A percentile compares a stretch with the other conserved stretches of the same genome.
phyloP scores from a whole-genome alignment of 257 asterid species.

The Forsythia suspensa region DNA sequence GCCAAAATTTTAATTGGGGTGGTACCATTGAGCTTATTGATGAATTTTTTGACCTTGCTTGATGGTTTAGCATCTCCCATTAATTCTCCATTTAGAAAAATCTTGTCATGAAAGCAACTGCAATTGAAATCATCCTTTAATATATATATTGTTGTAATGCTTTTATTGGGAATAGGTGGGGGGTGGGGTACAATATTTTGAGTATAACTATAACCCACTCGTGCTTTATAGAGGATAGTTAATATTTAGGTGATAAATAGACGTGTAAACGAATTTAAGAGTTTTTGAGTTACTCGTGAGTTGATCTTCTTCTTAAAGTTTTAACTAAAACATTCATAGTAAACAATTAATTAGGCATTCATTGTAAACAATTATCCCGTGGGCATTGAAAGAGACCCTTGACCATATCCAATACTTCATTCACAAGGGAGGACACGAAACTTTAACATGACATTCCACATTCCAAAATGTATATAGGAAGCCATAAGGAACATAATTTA shows the following conservation, averaged over 20 bases:
- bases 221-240: background rate
- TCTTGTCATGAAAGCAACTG: conserved; percentile 5
- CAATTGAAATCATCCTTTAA: background rate
- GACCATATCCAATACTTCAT: too few relatives aligned
- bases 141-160: background rate
- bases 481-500: background rate
- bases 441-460: too few relatives aligned
- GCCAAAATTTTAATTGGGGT: background rate
- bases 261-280: too few relatives aligned
- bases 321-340: too few relatives aligned
- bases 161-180: background rate
- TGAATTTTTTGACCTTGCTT: background rate
- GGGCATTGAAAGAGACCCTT: background rate
- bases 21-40: background rate
- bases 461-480: background rate
- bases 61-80: conserved; percentile 1
- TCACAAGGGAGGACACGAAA: too few relatives aligned
- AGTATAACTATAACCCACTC: background rate
- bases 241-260: too few relatives aligned
- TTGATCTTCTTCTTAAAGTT: background rate
- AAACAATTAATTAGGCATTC: too few relatives aligned
- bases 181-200: background rate
- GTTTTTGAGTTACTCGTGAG: too few relatives aligned
- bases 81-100: background rate
- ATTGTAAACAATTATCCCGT: background rate